These are phyloP conservation scores for Angophora floribunda DNA, from an alignment of 345 rosid genomes.

Conservation along the genomic window DNA sequence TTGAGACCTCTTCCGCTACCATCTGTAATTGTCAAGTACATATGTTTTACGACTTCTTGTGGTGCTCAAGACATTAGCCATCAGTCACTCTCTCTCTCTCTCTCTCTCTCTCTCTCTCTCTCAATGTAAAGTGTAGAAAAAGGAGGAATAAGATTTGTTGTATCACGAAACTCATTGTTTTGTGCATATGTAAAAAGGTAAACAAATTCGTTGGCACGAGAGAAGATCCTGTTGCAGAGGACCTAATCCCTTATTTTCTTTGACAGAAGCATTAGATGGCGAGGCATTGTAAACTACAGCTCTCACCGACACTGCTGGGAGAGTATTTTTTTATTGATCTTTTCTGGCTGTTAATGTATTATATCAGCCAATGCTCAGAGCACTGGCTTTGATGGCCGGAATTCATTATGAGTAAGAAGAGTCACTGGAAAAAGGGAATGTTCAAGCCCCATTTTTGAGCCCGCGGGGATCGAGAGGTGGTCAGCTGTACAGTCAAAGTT, in stretches of 20 bases:
- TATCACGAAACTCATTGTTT: background rate
- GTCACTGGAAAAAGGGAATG: background rate
- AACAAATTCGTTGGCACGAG: background rate
- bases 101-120: background rate
- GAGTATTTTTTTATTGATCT: background rate
- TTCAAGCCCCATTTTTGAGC: too few relatives aligned
- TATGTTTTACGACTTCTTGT: background rate
- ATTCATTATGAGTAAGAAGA: background rate
- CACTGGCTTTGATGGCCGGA: background rate
- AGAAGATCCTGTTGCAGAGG: background rate
- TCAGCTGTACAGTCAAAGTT: background rate
- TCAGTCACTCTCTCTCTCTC: background rate
- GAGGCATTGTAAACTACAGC: background rate
- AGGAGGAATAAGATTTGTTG: background rate
- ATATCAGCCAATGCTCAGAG: background rate
- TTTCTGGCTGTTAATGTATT: background rate
- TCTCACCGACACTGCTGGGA: background rate
- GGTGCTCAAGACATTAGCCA: background rate
- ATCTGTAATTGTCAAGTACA: background rate
- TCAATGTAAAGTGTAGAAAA: background rate
- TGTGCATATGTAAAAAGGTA: background rate
- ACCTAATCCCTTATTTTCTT: background rate
- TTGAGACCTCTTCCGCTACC: background rate
- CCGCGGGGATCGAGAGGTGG: too few relatives aligned
- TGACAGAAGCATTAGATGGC: background rate